Evolutionary conservation across 371 early-diverging fungal species (phyloP).

Genomic region (Mortierella sp.): DNA sequence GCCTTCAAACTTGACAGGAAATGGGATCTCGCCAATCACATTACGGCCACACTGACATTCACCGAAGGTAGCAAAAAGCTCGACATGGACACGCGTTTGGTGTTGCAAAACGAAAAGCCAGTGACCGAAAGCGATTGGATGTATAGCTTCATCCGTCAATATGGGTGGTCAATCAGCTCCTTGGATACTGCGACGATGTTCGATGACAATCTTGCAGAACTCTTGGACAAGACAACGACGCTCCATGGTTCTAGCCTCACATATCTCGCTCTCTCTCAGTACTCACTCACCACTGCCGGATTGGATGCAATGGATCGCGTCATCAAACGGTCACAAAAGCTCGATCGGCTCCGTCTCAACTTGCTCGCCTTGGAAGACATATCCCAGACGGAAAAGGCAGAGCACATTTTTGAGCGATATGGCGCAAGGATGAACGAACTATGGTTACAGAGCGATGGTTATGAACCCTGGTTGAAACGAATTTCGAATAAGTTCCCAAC

Average conservation of each 20-base stretch:
- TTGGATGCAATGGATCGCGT: neutral
- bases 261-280: neutral
- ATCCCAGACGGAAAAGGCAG: neutral
- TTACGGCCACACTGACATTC: neutral
- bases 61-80: neutral
- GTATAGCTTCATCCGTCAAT: too few species aligned
- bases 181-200: neutral
- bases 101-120: too few species aligned
- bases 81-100: too few species aligned
- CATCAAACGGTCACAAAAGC: neutral
- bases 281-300: neutral
- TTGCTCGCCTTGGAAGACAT: too few species aligned
- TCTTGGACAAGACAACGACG: neutral
- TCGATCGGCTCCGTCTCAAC: neutral
- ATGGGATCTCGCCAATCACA: too few species aligned
- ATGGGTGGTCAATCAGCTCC: neutral
- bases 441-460: neutral
- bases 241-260: neutral
- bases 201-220: neutral
- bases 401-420: neutral
- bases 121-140: too few species aligned
- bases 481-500: neutral
- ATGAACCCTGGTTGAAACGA: neutral
- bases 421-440: neutral
- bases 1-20: too few species aligned